Evolutionary conservation across 2,329 filamentous ascomycete genomes (phyloP).

Genomic region (Pseudocercospora fuligena): DNA sequence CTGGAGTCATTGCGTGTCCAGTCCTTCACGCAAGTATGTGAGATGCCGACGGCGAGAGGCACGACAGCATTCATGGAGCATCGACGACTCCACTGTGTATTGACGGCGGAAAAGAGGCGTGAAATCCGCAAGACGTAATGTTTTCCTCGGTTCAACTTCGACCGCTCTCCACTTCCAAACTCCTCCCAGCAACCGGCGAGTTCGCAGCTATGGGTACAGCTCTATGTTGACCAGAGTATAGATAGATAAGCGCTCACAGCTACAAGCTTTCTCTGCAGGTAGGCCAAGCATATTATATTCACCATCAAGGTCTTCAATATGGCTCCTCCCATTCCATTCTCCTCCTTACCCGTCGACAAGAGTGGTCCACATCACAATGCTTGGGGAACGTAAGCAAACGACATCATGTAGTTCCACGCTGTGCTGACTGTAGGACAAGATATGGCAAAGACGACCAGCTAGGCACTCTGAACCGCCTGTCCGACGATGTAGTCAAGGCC

Average conservation of each 20-base stretch:
- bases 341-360: slow-evolving; percentile 54
- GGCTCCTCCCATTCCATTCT: slow-evolving; percentile 50
- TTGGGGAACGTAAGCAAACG: slow-evolving; percentile 33
- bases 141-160: slow-evolving; percentile 14
- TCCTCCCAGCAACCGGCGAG: slow-evolving; percentile 14
- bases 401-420: not conserved
- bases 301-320: slow-evolving; percentile 22
- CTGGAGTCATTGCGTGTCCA: not conserved
- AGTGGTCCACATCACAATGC: slow-evolving; percentile 53
- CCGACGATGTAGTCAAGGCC: slow-evolving; percentile 58
- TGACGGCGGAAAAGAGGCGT: not conserved
- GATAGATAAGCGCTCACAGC: not conserved
- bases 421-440: slow-evolving; percentile 39
- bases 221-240: not conserved
- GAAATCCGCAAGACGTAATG: not conserved
- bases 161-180: slow-evolving; percentile 14
- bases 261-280: slow-evolving; percentile 12
- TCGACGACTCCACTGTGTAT: not conserved
- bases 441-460: slow-evolving; percentile 64
- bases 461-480: slow-evolving; percentile 66
- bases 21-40: not conserved
- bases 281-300: not conserved
- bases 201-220: slow-evolving; percentile 12
- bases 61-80: not conserved
- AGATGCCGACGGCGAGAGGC: not conserved